These are phyloP conservation scores for Backusella parvicylindrica DNA, from an alignment of 192 early-diverging fungal species.

Conservation along the genomic window DNA sequence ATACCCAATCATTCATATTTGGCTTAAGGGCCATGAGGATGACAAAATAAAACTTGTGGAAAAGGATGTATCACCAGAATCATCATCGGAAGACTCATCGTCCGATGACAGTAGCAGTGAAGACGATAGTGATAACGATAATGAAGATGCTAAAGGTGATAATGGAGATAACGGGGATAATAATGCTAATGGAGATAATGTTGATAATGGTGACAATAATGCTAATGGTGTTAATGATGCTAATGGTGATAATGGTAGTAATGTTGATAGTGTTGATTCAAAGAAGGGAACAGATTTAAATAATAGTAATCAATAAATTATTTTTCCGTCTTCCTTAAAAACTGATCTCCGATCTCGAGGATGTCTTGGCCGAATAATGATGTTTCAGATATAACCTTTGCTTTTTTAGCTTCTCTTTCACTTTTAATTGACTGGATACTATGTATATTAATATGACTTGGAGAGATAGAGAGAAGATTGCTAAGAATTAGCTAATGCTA, in stretches of 20 bases:
- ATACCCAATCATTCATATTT: constrained; percentile 33
- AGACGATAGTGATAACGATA: neutral
- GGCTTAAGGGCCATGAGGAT: constrained; percentile 11
- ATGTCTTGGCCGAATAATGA: neutral
- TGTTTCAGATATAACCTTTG: neutral
- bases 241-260: too few species aligned
- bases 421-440: too few species aligned
- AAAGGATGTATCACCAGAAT: neutral
- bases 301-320: neutral
- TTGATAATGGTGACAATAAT: too few species aligned
- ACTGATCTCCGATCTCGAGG: neutral
- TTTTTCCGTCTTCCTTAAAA: neutral
- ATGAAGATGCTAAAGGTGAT: neutral
- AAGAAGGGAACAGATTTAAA: neutral
- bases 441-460: too few species aligned
- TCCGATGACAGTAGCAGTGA: neutral
- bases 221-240: too few species aligned
- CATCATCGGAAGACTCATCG: neutral
- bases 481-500: too few species aligned
- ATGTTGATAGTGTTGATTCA: too few species aligned
- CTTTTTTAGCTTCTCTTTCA: too few species aligned
- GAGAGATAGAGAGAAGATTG: too few species aligned
- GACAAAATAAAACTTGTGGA: neutral
- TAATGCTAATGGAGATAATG: too few species aligned
- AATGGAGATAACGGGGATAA: neutral